Conservation (phyloP, 179 eudicot species). For the Amaranthus tricolor region DNA sequence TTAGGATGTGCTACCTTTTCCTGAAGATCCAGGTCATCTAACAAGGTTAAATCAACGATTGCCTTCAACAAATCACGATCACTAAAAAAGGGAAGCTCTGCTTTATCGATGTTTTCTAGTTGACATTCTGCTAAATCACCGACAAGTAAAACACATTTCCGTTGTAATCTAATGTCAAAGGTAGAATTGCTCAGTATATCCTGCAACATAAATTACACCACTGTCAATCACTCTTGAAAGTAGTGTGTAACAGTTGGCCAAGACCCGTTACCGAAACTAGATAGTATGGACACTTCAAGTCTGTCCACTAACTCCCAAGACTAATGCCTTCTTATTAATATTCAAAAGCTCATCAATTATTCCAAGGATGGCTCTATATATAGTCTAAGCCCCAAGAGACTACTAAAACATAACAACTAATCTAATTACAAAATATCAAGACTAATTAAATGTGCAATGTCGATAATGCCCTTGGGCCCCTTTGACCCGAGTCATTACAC, state of each 20-base stretch:
- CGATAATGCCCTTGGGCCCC: too few species aligned
- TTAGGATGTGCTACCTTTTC: slow-evolving; percentile 58
- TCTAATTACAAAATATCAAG: too few species aligned
- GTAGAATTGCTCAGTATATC: slow-evolving; percentile 69
- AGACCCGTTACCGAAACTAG: too few species aligned
- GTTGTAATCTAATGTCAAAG: slow-evolving; percentile 63
- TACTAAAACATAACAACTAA: too few species aligned
- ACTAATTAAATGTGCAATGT: too few species aligned
- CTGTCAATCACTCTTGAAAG: slow-evolving; percentile 18
- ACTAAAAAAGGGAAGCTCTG: slow-evolving; percentile 54
- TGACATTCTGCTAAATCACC: slow-evolving; percentile 72
- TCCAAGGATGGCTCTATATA: too few species aligned
- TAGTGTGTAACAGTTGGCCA: too few species aligned
- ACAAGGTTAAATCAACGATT: slow-evolving; percentile 57
- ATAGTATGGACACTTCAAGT: too few species aligned
- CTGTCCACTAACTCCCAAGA: too few species aligned
- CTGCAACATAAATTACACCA: slow-evolving; percentile 42
- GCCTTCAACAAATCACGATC: slow-evolving; percentile 63
- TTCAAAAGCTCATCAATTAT: background rate
- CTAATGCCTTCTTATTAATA: too few species aligned
- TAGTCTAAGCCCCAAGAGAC: too few species aligned
- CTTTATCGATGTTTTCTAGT: slow-evolving; percentile 38
- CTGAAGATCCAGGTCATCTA: slow-evolving; percentile 80
- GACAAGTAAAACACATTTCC: slow-evolving; percentile 68
- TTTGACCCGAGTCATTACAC: too few species aligned